Evolutionary conservation across 805 yeast species (phyloP), one percentile per base, ranked within the genome.

Genomic region (Lipomyces kockii): DNA sequence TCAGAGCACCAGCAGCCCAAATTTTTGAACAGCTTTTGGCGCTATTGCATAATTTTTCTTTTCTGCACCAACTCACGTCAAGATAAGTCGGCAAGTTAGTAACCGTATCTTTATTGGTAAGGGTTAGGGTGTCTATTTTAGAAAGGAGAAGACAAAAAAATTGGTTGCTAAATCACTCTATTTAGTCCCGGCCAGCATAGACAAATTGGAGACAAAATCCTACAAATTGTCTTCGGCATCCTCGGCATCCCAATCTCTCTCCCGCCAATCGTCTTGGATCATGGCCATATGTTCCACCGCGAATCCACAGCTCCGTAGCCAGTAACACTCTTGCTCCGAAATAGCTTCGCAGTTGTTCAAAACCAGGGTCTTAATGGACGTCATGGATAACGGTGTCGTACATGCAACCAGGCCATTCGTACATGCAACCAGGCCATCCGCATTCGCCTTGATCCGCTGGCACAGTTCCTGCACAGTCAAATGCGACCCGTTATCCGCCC

Each of bases 231-330:
- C 49, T n/a, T 43, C 49, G 22, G 49, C 49, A 43, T 43, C 49
- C 22, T 43, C 49, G 9, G 49, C 49, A 43, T 43, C 49, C 49
- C 49, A 43, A 5, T 43, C 49, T 5, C 49, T 43, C 49, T 43
- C 49, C 9, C 49, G 49, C 49, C 22, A 43, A n/a, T 43, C 49
- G 3, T n/a, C 49, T 43, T 43, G 49, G 49, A 43, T 43, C 49
- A 43, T 17, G 49, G 49, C 49, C 49, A 43, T 43, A 43, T 43
- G 49, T n/a, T 43, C 49, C n/a, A 43, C 49, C 20, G 49, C 49
- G 22, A 43, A 43, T 6, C 49, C 49, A 43, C 49, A 43, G 49
- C 49, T 43, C 11, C 49, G 49, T 43, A 43, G 11, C 49, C 49
- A 43, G 22, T 43, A 43, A n/a, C 49, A 43, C 49, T 43, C 49